Percentiles rank a stretch among this genome's conserved stretches.
phyloP scores from a whole-genome alignment of 1,139 yeast species.

The Yamadazyma dendronema region DNA sequence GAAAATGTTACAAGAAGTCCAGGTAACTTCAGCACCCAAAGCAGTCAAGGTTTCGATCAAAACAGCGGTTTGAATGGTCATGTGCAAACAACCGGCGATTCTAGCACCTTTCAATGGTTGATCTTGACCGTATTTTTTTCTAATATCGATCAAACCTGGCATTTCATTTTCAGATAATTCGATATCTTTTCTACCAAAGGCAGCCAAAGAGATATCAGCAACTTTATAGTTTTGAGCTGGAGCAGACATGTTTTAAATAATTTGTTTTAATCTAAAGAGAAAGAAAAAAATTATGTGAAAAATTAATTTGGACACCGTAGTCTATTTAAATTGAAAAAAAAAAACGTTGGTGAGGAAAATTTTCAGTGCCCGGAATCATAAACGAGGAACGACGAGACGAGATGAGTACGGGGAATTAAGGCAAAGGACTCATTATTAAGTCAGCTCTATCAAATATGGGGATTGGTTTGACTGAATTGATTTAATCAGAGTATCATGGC shows the following conservation, averaged over 20 bases:
- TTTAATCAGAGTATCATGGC: too few relatives aligned
- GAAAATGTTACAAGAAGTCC: slow-evolving; percentile 99
- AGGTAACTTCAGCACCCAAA: slow-evolving; percentile 99
- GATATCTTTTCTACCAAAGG: slow-evolving; percentile 99
- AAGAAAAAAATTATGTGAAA: slow-evolving; percentile 1
- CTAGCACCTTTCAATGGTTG: slow-evolving; percentile 99
- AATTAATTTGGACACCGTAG: background rate
- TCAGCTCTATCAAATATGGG: too few relatives aligned
- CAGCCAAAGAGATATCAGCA: slow-evolving; percentile 98
- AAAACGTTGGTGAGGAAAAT: slow-evolving; percentile 7
- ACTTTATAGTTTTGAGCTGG: slow-evolving; percentile 73
- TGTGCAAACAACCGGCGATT: slow-evolving; percentile 98
- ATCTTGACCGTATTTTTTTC: slow-evolving; percentile 85
- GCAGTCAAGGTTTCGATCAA: slow-evolving; percentile 96
- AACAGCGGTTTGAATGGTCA: slow-evolving; percentile 99
- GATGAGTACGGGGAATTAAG: too few relatives aligned
- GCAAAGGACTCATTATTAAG: too few relatives aligned
- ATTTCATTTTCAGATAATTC: slow-evolving; percentile 99
- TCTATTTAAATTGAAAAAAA: too few relatives aligned
- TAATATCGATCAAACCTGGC: slow-evolving; percentile 99
- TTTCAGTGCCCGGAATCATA: too few relatives aligned
- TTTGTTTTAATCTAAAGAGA: too few relatives aligned
- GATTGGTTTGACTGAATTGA: too few relatives aligned
- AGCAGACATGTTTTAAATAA: slow-evolving; percentile 25
- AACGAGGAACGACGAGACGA: too few relatives aligned